A percentile compares a stretch with the other conserved stretches of the same genome.
Evolutionary conservation across 768 basidiomycete genomes (phyloP).

Genomic region (Lactarius indigo): DNA sequence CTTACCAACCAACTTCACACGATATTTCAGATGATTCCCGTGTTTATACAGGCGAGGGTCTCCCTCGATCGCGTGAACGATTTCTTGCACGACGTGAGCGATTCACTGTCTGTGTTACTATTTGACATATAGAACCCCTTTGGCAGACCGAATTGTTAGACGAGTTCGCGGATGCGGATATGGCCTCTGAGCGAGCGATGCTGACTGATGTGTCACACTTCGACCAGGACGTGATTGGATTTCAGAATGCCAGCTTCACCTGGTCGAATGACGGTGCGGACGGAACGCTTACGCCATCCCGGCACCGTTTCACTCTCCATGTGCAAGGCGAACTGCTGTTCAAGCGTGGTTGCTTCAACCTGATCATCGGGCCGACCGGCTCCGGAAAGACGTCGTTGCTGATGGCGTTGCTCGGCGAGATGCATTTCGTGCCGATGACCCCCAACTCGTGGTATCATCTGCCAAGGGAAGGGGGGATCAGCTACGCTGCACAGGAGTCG

Average conservation of each 20-base stretch:
- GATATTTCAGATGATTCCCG: slow-evolving; percentile 28
- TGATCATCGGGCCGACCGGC: slow-evolving; percentile 57
- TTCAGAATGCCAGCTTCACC: slow-evolving; percentile 50
- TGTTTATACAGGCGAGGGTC: slow-evolving; percentile 34
- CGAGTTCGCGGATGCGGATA: slow-evolving; percentile 24
- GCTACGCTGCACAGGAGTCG: slow-evolving; percentile 80
- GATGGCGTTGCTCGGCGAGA: slow-evolving; percentile 65
- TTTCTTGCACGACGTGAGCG: slow-evolving; percentile 35
- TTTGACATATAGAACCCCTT: slow-evolving; percentile 32
- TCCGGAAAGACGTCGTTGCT: slow-evolving; percentile 61
- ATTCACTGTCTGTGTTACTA: background rate
- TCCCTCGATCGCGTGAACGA: slow-evolving; percentile 40
- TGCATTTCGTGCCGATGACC: slow-evolving; percentile 54
- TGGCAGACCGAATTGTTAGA: slow-evolving; percentile 35
- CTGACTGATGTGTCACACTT: slow-evolving; percentile 19
- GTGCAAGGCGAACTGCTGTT: slow-evolving; percentile 54
- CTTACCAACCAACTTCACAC: slow-evolving; percentile 34
- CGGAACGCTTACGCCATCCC: slow-evolving; percentile 38
- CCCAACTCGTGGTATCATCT: slow-evolving; percentile 65
- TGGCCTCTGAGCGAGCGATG: slow-evolving; percentile 17
- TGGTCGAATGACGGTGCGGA: slow-evolving; percentile 43
- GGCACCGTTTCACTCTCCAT: slow-evolving; percentile 46
- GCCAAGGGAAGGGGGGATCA: slow-evolving; percentile 63
- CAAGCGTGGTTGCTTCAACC: slow-evolving; percentile 49
- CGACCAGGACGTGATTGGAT: slow-evolving; percentile 40